A percentile compares a stretch with the other conserved stretches of the same genome.
phyloP scores from a whole-genome alignment of 1,284 basidiomycete species.

The Ganoderma lucidum region DNA sequence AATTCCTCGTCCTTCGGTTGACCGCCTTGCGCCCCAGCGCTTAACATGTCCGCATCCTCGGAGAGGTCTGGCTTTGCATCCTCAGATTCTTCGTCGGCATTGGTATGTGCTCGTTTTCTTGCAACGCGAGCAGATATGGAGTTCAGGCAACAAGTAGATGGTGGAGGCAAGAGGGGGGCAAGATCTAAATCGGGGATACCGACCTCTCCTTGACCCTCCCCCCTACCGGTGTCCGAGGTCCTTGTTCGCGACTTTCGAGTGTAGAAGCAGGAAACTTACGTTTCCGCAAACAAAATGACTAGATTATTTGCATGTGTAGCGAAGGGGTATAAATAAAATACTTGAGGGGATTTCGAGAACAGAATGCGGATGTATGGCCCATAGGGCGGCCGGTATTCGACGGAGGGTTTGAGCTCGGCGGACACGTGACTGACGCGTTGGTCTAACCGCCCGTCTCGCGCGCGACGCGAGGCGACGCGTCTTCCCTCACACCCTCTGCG shows the following conservation, averaged over 20 bases:
- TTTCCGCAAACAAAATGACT: not conserved
- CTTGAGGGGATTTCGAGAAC: too few relatives aligned
- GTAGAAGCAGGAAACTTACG: not conserved
- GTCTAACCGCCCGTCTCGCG: too few relatives aligned
- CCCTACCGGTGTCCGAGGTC: not conserved
- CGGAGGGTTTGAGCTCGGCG: too few relatives aligned
- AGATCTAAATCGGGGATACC: not conserved
- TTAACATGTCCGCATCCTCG: not conserved
- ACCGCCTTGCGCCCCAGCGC: too few relatives aligned
- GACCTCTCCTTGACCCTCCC: slow-evolving; percentile 3
- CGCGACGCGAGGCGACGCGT: too few relatives aligned
- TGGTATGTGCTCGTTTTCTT: not conserved
- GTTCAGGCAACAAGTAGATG: not conserved
- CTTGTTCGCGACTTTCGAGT: not conserved
- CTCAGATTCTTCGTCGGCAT: not conserved
- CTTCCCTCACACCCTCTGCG: too few relatives aligned
- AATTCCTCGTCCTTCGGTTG: not conserved
- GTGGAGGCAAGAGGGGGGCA: not conserved
- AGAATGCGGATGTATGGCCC: too few relatives aligned
- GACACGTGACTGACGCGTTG: too few relatives aligned
- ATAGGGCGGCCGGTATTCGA: too few relatives aligned
- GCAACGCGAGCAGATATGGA: not conserved
- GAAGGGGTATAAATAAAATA: too few relatives aligned
- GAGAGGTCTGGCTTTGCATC: not conserved
- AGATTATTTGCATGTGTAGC: too few relatives aligned